These are phyloP conservation scores for Fremontodendron californicum DNA, from an alignment of 345 rosid species.

Conservation along the genomic window DNA sequence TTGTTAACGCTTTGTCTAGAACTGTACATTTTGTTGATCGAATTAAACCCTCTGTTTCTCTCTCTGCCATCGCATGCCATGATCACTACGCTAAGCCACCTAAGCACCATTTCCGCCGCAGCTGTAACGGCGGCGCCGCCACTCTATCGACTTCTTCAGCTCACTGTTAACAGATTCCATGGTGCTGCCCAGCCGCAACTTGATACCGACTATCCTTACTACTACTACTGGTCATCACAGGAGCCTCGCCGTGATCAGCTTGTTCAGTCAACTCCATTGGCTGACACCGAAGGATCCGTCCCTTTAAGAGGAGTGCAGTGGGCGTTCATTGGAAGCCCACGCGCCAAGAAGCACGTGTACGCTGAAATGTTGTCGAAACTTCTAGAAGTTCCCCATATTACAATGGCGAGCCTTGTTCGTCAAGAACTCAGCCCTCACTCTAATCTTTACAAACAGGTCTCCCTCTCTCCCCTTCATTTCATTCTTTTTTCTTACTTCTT, in stretches of 20 bases:
- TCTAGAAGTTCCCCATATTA: conserved; percentile 31
- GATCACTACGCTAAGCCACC: not conserved
- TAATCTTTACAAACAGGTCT: conserved; percentile 21
- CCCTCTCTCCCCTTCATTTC: not conserved
- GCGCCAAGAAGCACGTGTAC: conserved; percentile 31
- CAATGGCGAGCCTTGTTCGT: conserved; percentile 37
- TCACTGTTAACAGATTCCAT: conserved; percentile 6
- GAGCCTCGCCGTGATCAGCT: not conserved
- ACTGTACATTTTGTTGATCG: not conserved
- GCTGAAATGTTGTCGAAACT: conserved; percentile 31
- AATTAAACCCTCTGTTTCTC: not conserved
- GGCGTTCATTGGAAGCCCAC: conserved; percentile 35
- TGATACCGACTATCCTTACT: conserved; percentile 21
- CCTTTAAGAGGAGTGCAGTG: conserved; percentile 34
- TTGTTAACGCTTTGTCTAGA: not conserved
- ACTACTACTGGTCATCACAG: not conserved
- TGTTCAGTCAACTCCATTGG: conserved; percentile 5
- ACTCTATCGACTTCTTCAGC: not conserved
- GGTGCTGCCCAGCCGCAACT: conserved; percentile 21
- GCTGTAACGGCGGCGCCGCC: not conserved
- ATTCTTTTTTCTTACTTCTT: not conserved
- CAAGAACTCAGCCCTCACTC: conserved; percentile 37
- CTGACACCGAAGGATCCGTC: conserved; percentile 21
- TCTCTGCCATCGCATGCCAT: not conserved
- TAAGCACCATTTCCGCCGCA: not conserved